phyloP scores from a whole-genome alignment of 148 eudicot genomes.

The Euryodendron excelsum region DNA sequence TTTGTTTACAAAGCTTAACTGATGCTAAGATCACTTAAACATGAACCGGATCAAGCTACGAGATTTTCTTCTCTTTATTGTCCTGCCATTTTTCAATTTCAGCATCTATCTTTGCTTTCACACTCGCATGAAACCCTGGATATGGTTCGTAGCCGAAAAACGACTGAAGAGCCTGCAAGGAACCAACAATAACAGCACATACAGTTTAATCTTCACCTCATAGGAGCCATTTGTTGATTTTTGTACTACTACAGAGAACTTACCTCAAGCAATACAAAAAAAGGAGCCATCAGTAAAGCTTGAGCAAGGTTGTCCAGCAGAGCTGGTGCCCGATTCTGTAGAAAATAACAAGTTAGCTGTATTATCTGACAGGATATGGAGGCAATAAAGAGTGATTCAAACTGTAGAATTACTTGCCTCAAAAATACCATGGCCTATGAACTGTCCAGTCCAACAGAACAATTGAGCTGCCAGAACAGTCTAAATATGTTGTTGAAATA shows the following conservation, averaged over 20 bases:
- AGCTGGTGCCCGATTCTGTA: slow-evolving; percentile 85
- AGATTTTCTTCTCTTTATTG: slow-evolving; percentile 52
- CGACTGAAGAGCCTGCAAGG: slow-evolving; percentile 55
- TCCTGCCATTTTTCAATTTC: slow-evolving; percentile 72
- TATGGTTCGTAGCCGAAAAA: slow-evolving; percentile 81
- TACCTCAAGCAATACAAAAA: slow-evolving; percentile 88
- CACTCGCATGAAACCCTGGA: slow-evolving; percentile 66
- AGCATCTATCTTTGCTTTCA: slow-evolving; percentile 58
- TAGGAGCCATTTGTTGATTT: not conserved
- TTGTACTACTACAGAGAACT: not conserved
- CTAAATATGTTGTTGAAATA: slow-evolving; percentile 30
- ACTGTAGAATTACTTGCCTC: slow-evolving; percentile 38
- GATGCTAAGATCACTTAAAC: not conserved
- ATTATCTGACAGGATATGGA: not conserved
- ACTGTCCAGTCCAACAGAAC: slow-evolving; percentile 55
- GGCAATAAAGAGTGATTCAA: not conserved
- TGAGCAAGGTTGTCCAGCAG: slow-evolving; percentile 73
- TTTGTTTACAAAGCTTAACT: not conserved
- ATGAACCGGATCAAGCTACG: slow-evolving; percentile 26
- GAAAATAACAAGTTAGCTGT: not conserved
- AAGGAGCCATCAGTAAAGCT: slow-evolving; percentile 88
- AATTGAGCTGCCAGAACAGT: slow-evolving; percentile 57
- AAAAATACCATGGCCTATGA: slow-evolving; percentile 71
- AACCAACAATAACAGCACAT: not conserved
- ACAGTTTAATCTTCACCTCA: not conserved